Conservation (phyloP, 768 basidiomycete species). For the Leccinum olivaceopallidum region DNA sequence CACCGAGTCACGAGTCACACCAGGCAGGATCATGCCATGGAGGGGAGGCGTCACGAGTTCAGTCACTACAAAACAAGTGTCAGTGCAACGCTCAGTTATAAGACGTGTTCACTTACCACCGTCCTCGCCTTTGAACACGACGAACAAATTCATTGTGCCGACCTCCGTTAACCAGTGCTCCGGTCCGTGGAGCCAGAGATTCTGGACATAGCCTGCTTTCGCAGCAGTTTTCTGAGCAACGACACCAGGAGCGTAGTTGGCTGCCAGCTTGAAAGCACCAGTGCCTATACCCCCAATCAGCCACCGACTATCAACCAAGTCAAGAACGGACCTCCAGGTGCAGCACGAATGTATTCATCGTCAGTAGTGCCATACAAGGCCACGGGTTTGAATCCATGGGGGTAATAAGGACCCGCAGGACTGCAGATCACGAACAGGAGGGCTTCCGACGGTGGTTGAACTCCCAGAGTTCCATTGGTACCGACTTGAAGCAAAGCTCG, state of each 20-base stretch:
- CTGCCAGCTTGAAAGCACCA: conserved; percentile 84
- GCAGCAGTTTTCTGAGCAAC: conserved; percentile 82
- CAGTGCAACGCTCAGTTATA: background rate
- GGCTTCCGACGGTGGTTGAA: conserved; percentile 67
- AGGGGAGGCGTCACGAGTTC: conserved; percentile 69
- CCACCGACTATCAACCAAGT: background rate
- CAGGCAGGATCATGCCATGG: conserved; percentile 67
- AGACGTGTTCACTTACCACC: conserved; percentile 46
- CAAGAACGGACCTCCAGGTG: conserved; percentile 64
- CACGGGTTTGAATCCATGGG: conserved; percentile 87
- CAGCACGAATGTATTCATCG: conserved; percentile 72
- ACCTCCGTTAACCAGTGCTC: conserved; percentile 60
- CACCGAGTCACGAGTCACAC: conserved; percentile 61
- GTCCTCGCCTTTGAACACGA: conserved; percentile 69
- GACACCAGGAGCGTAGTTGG: conserved; percentile 88
- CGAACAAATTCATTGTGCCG: conserved; percentile 93
- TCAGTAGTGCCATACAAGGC: conserved; percentile 78
- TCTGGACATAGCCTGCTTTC: conserved; percentile 78
- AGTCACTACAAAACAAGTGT: conserved; percentile 32
- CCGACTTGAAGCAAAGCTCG: conserved; percentile 56
- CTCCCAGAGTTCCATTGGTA: conserved; percentile 48
- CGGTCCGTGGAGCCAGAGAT: conserved; percentile 83
- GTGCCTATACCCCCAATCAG: conserved; percentile 50
- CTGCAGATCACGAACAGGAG: conserved; percentile 64
- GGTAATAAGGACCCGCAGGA: conserved; percentile 78